Base-by-base conservation (phyloP, 495 filamentous ascomycete genomes). In the Xylaria flabelliformis region DNA sequence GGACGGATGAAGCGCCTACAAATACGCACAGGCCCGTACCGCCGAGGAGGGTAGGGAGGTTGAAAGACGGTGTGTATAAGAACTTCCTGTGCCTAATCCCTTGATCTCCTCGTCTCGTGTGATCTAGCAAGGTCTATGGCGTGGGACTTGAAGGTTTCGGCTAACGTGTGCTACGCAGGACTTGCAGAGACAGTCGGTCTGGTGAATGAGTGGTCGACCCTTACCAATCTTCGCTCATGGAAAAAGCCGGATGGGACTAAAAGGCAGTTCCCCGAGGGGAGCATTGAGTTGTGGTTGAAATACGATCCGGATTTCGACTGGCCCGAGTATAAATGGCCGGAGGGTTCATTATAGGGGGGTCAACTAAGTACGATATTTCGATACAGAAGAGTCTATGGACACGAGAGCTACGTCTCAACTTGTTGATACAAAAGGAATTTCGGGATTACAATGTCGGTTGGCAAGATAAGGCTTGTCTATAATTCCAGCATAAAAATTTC, bases 321-420 rank as follows among this genome's bases (percentile, higher is more conserved):
- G 74, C 70, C 72, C 3, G 17, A 69, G 29, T 77, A 76, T 24
- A 48, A 71, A 48, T 75, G 76, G 76, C 74, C 76, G 2, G 72
- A 72, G 42, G 74, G 42, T 2, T 76, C 74, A 13, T 48, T 74
- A 46, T 74, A 26, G 44, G 32, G 32, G 9, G 51, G 3, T 21
- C 51, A 55, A 8, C 51, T 26, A 8, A 55, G 9, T 55, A 55
- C 51, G 46, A 17, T n/a, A 51, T 1, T 10, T 51, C 9, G 48
- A 21, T 51, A 51, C 9, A 21, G 48, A n/a, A 21, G 48, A n/a
- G 48, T 51, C n/a, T n/a, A 51, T 24, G n/a, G 8, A 51, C 6
- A 24, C 48, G n/a, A n/a, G n/a, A 9, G 7, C 19, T 51, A 21
- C n/a, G 19, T 51, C 48, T 51, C 17, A 51, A 21, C 48, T 21